phyloP scores from a whole-genome alignment of 768 basidiomycete genomes.

The Pleurotus cornucopiae region DNA sequence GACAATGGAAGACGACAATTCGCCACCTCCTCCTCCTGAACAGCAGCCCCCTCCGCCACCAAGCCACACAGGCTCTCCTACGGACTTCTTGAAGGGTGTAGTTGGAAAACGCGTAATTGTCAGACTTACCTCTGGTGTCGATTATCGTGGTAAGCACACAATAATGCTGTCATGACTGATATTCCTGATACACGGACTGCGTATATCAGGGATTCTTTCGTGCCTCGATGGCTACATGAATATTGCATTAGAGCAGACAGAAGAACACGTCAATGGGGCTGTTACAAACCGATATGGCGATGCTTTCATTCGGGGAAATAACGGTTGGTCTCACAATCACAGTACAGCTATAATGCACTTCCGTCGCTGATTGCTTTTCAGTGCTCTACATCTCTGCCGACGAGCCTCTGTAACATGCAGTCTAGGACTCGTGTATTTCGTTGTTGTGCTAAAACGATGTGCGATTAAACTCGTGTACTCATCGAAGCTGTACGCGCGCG shows the following conservation, averaged over 20 bases:
- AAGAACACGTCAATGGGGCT: conserved; percentile 88
- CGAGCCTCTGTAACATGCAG: conserved; percentile 41
- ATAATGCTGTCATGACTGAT: neutral
- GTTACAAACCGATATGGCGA: conserved; percentile 91
- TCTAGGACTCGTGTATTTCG: neutral
- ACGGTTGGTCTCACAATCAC: conserved; percentile 46
- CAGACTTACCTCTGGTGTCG: conserved; percentile 85
- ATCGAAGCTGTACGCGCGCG: too few relatives aligned
- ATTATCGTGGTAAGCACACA: conserved; percentile 72
- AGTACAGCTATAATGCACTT: neutral
- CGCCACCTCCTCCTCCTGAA: conserved; percentile 26
- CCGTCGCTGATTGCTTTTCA: conserved; percentile 21
- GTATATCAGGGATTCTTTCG: conserved; percentile 71
- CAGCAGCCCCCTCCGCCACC: conserved; percentile 49
- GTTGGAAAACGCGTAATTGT: conserved; percentile 97
- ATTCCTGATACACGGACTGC: neutral
- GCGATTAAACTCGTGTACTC: neutral
- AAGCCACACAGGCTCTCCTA: conserved; percentile 71
- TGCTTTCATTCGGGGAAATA: conserved; percentile 93
- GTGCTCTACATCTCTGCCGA: conserved; percentile 80
- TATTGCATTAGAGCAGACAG: conserved; percentile 95
- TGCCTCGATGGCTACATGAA: conserved; percentile 99
- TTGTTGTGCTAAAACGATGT: neutral
- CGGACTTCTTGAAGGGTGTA: conserved; percentile 91
- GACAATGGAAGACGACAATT: conserved; percentile 9